Percentiles rank a stretch among this genome's conserved stretches.
These are phyloP conservation scores for Pleurotus salmoneostramineus DNA, from an alignment of 768 basidiomycete species.

Conservation along the genomic window DNA sequence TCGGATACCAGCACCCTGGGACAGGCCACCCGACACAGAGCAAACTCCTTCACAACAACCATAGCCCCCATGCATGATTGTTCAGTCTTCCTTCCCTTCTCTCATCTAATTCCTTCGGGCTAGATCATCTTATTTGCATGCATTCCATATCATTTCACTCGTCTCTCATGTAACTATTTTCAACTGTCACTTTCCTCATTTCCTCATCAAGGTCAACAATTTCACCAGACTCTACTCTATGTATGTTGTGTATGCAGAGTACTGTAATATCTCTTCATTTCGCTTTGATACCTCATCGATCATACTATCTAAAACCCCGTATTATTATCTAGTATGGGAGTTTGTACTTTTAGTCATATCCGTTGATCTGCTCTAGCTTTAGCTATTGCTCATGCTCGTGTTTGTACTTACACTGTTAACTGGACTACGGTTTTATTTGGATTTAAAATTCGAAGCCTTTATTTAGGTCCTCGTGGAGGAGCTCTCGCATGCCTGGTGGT, in stretches of 20 bases:
- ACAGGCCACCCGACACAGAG: constrained; percentile 14
- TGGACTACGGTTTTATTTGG: no score
- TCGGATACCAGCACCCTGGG: constrained; percentile 71
- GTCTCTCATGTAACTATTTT: background rate
- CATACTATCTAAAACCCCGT: background rate
- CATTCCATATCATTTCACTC: background rate
- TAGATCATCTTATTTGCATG: background rate
- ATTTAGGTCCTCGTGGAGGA: constrained; percentile 82
- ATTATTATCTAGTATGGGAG: background rate
- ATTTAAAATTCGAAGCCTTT: constrained; percentile 77
- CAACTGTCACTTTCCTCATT: background rate
- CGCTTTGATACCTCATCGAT: background rate
- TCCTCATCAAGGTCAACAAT: background rate
- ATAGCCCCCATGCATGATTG: background rate
- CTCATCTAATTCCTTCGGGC: background rate
- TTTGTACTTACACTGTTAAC: no score
- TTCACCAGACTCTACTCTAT: background rate
- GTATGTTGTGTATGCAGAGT: constrained; percentile 2
- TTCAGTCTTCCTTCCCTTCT: constrained; percentile 1
- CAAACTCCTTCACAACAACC: constrained; percentile 1
- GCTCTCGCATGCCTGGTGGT: constrained; percentile 87
- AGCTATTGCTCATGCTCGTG: background rate
- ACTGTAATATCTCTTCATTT: background rate
- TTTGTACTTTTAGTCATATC: background rate
- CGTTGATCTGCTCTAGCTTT: no score